Conservation (phyloP, 768 basidiomycete genomes). For the Lyophyllum atratum region DNA sequence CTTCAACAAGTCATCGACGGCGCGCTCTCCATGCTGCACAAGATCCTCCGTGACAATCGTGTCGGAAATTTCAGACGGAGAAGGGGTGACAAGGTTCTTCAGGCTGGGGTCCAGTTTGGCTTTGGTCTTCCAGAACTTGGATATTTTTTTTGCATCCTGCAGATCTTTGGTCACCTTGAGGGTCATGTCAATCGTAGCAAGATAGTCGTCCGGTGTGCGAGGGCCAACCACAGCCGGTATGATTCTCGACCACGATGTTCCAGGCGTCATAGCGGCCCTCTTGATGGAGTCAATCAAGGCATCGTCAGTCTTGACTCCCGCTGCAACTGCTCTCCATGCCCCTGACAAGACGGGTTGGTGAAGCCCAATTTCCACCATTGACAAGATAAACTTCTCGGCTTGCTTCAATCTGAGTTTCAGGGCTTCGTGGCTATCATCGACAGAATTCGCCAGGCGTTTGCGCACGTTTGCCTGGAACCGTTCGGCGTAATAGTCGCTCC, state of each 20-base stretch:
- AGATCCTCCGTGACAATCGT: constrained; percentile 18
- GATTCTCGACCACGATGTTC: constrained; percentile 44
- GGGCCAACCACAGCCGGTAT: constrained; percentile 33
- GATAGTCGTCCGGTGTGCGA: constrained; percentile 32
- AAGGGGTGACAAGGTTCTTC: constrained; percentile 17
- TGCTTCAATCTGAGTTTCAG: constrained; percentile 30
- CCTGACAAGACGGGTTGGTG: constrained; percentile 32
- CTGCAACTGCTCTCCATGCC: constrained; percentile 28
- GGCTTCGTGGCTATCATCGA: constrained; percentile 25
- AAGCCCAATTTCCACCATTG: constrained; percentile 37
- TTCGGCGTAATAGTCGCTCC: constrained; percentile 27
- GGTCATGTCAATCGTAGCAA: constrained; percentile 33
- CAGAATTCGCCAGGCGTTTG: constrained; percentile 19
- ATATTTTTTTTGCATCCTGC: constrained; percentile 30
- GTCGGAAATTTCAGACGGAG: constrained; percentile 16
- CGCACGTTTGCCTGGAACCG: constrained; percentile 27
- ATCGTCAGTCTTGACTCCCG: constrained; percentile 38
- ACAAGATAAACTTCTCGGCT: constrained; percentile 34
- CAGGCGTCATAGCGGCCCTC: constrained; percentile 38
- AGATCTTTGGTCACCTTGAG: constrained; percentile 32
- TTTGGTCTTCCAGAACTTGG: constrained; percentile 40
- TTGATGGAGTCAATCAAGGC: constrained; percentile 45
- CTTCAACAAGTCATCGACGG: constrained; percentile 34
- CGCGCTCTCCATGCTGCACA: constrained; percentile 19
- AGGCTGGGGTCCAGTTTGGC: constrained; percentile 24